A percentile compares a stretch with the other conserved stretches of the same genome.
phyloP scores from a whole-genome alignment of 805 yeast species.

The Candida vartiovaarae region DNA sequence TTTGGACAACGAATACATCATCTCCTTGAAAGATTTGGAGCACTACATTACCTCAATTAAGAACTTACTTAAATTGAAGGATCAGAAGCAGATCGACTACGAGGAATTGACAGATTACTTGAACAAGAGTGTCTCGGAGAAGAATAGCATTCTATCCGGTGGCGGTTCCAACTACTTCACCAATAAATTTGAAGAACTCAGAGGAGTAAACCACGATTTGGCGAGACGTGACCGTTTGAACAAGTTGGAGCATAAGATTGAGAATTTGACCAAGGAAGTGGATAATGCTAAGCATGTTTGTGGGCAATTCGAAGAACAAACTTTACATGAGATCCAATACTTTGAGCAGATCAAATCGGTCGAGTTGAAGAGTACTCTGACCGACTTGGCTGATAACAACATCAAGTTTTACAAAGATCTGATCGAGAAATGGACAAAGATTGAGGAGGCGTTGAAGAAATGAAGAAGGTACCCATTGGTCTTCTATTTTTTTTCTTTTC shows the following conservation, averaged over 20 bases:
- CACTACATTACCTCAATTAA: constrained; percentile 65
- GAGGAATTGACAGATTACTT: constrained; percentile 81
- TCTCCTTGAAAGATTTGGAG: constrained; percentile 79
- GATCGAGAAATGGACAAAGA: constrained; percentile 63
- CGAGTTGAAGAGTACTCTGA: constrained; percentile 68
- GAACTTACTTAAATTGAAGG: constrained; percentile 72
- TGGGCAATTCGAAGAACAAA: constrained; percentile 49
- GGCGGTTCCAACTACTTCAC: constrained; percentile 48
- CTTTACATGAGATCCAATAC: constrained; percentile 47
- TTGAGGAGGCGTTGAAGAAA: constrained; percentile 31
- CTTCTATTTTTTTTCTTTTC: background rate
- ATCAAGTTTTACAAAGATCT: constrained; percentile 63
- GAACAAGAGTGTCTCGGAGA: constrained; percentile 62
- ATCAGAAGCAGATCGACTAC: constrained; percentile 84
- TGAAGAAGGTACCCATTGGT: background rate
- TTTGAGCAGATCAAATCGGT: constrained; percentile 77
- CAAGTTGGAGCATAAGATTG: constrained; percentile 43
- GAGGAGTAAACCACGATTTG: constrained; percentile 56
- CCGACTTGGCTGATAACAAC: constrained; percentile 69
- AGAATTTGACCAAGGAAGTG: constrained; percentile 42
- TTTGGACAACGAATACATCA: constrained; percentile 75
- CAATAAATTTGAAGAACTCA: constrained; percentile 51
- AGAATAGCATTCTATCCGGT: constrained; percentile 43
- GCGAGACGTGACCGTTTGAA: constrained; percentile 44
- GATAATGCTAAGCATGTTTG: constrained; percentile 43